These are phyloP conservation scores for Globisporangium middletonii DNA, from an alignment of 352 stramenopile species.

Conservation along the genomic window DNA sequence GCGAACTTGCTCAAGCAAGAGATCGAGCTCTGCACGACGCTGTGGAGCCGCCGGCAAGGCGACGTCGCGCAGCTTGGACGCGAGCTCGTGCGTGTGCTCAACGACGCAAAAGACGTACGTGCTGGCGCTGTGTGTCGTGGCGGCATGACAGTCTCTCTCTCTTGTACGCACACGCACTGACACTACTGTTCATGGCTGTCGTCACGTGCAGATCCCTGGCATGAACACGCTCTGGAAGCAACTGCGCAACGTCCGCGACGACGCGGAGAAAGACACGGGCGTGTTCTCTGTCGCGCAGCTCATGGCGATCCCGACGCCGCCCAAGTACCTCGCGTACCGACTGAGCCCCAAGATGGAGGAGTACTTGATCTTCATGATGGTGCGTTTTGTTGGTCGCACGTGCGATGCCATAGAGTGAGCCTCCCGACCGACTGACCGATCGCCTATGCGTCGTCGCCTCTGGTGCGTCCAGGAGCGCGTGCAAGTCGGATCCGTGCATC, in stretches of 20 bases:
- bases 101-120: slow-evolving; percentile 75
- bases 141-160: too few species aligned
- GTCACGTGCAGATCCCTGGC: slow-evolving; percentile 46
- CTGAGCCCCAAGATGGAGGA: slow-evolving; percentile 86
- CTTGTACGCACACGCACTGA: background rate
- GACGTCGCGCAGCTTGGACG: slow-evolving; percentile 68
- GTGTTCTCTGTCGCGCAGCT: slow-evolving; percentile 62
- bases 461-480: slow-evolving; percentile 42
- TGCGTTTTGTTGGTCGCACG: slow-evolving; percentile 11
- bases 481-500: slow-evolving; percentile 63
- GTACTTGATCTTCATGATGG: slow-evolving; percentile 84
- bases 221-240: slow-evolving; percentile 83
- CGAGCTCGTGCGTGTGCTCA: slow-evolving; percentile 74
- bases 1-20: slow-evolving; percentile 67
- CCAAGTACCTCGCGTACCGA: slow-evolving; percentile 73
- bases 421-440: background rate
- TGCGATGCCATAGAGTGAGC: too few species aligned
- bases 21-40: slow-evolving; percentile 63
- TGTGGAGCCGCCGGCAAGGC: slow-evolving; percentile 64
- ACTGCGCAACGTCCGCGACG: slow-evolving; percentile 57
- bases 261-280: slow-evolving; percentile 42
- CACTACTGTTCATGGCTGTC: background rate
- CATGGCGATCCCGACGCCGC: slow-evolving; percentile 67
- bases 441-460: background rate
- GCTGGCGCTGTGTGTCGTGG: too few species aligned